phyloP scores from a whole-genome alignment of 768 basidiomycete species.

The Podaxis sp. region DNA sequence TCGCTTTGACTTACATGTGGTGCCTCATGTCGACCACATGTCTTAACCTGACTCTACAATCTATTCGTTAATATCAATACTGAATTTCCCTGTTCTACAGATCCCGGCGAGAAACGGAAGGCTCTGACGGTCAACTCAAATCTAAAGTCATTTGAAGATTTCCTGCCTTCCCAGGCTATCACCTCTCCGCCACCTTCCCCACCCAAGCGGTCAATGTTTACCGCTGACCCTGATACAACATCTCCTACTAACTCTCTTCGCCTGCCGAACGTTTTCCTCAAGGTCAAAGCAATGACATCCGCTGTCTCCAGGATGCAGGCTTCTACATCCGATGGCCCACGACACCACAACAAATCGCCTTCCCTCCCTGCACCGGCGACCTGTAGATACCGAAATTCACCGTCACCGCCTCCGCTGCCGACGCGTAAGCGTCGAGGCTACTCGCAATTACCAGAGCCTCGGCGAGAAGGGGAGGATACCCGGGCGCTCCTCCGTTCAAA shows the following conservation, averaged over 20 bases:
- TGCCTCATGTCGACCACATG: neutral
- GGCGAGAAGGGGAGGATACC: neutral
- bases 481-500: slow-evolving; percentile 1
- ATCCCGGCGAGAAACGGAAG: neutral
- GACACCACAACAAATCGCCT: slow-evolving; percentile 1
- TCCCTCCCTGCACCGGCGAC: neutral
- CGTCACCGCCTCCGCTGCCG: neutral
- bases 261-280: neutral
- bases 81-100: neutral
- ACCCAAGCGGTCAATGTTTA: neutral
- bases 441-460: neutral
- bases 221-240: neutral
- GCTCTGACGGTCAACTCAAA: neutral
- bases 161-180: slow-evolving; percentile 6
- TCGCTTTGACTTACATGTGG: neutral
- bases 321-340: neutral
- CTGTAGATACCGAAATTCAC: neutral
- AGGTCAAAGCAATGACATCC: slow-evolving; percentile 5
- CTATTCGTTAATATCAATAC: neutral
- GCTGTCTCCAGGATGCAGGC: neutral
- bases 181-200: neutral
- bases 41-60: neutral
- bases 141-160: slow-evolving; percentile 3
- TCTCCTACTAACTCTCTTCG: neutral
- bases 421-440: neutral